These are phyloP conservation scores for Magnusiomyces paraingens DNA, from an alignment of 1,139 yeast genomes.

Conservation along the genomic window DNA sequence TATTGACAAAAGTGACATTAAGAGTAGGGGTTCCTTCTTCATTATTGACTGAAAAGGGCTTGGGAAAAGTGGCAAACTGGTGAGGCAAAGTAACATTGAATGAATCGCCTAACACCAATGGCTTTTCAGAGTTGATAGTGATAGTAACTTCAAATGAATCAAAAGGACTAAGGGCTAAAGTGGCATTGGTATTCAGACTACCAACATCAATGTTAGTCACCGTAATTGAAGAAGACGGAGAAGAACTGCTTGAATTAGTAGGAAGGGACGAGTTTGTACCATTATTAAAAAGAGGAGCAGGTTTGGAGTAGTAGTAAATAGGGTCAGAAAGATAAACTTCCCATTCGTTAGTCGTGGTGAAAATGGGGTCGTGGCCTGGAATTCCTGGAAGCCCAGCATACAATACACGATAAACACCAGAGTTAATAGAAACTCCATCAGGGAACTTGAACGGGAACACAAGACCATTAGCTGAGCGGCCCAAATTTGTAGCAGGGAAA, in stretches of 20 bases:
- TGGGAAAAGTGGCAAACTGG: background rate
- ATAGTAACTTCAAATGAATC: background rate
- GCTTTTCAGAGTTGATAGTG: background rate
- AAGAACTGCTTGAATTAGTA: background rate
- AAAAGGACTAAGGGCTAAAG: background rate
- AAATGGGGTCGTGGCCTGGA: background rate
- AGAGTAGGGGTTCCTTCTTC: background rate
- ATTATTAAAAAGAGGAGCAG: background rate
- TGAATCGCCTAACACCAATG: background rate
- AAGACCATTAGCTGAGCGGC: background rate
- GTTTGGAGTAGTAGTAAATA: background rate
- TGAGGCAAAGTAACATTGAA: background rate
- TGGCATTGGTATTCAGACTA: background rate
- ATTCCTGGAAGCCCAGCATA: conserved; percentile 3
- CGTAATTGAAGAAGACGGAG: background rate
- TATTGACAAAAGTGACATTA: background rate
- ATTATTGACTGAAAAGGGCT: background rate
- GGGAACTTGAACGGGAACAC: background rate
- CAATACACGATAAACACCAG: background rate
- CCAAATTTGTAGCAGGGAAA: background rate
- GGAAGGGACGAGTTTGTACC: background rate
- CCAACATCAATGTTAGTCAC: background rate
- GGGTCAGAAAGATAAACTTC: background rate
- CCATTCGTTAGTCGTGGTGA: background rate
- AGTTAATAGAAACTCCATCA: background rate